These are phyloP conservation scores for Monosporascus sp. DNA, from an alignment of 2,329 filamentous ascomycete species.

Conservation along the genomic window DNA sequence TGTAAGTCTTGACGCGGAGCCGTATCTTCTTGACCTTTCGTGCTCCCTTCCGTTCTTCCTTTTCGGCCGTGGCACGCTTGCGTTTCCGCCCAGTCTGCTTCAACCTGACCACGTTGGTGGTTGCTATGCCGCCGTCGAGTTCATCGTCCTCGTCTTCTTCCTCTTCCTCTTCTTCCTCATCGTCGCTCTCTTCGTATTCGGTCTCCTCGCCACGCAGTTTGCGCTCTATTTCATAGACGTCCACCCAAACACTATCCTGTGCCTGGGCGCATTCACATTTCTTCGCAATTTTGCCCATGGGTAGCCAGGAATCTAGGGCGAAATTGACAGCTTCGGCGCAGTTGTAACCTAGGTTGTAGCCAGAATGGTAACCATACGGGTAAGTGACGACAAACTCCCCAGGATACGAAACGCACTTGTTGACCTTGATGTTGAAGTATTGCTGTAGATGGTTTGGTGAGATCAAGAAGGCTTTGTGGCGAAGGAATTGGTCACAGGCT, in stretches of 20 bases:
- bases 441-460: constrained; percentile 83
- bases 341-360: constrained; percentile 97
- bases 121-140: constrained; percentile 57
- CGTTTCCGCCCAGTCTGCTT: constrained; percentile 61
- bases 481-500: constrained; percentile 89
- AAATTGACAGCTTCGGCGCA: constrained; percentile 99
- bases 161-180: constrained; percentile 63
- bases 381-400: constrained; percentile 98
- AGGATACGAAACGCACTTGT: constrained; percentile 90
- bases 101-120: constrained; percentile 65
- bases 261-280: constrained; percentile 94
- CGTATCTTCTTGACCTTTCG: constrained; percentile 72
- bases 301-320: constrained; percentile 88
- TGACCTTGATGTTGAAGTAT: constrained; percentile 92
- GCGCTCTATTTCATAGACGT: constrained; percentile 91
- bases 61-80: constrained; percentile 47
- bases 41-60: constrained; percentile 50
- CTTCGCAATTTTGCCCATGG: constrained; percentile 92
- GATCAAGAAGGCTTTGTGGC: constrained; percentile 96
- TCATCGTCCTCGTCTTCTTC: constrained; percentile 59
- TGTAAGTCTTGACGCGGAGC: constrained; percentile 65
- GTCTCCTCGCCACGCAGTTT: constrained; percentile 87
- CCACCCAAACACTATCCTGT: constrained; percentile 96
- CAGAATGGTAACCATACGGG: constrained; percentile 96
- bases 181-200: constrained; percentile 74